Conservation (phyloP, 352 stramenopile genomes). For the Chrysophaeum taylorii region DNA sequence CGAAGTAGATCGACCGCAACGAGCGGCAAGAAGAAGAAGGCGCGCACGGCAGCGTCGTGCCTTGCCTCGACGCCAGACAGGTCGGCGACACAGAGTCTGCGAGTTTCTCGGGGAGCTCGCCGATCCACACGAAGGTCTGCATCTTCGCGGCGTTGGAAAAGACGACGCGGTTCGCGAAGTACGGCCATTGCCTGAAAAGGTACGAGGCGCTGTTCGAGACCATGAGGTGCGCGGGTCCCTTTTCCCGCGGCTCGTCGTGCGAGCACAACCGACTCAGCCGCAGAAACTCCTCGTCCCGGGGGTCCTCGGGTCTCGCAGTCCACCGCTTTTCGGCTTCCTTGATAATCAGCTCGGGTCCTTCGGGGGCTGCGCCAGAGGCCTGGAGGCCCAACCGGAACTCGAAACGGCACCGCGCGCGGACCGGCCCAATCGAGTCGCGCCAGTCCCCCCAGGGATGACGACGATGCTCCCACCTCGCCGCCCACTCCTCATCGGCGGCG, state of each 20-base stretch:
- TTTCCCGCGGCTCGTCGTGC: too few relatives aligned
- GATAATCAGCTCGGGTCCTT: too few relatives aligned
- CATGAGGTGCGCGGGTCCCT: constrained; percentile 6
- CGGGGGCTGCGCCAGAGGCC: not conserved
- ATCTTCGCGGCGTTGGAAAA: not conserved
- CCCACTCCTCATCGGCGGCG: too few relatives aligned
- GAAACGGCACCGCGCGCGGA: not conserved
- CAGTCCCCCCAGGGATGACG: too few relatives aligned
- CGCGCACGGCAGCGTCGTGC: not conserved
- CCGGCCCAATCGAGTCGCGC: not conserved
- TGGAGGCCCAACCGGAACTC: constrained; percentile 1
- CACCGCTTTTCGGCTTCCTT: too few relatives aligned
- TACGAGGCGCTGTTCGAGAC: not conserved
- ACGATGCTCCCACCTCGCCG: too few relatives aligned
- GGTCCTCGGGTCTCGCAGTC: too few relatives aligned
- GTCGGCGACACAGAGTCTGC: not conserved
- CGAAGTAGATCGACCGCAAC: not conserved
- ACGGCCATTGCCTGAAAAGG: not conserved
- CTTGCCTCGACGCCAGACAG: not conserved
- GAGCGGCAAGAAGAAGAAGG: not conserved
- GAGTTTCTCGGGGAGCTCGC: not conserved
- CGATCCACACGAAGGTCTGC: not conserved
- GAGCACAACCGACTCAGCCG: too few relatives aligned
- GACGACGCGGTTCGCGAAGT: not conserved
- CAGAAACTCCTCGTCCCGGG: too few relatives aligned